A percentile compares a stretch with the other conserved stretches of the same genome.
Conservation (phyloP, 371 early-diverging fungal species). For the Parasitella parasitica region DNA sequence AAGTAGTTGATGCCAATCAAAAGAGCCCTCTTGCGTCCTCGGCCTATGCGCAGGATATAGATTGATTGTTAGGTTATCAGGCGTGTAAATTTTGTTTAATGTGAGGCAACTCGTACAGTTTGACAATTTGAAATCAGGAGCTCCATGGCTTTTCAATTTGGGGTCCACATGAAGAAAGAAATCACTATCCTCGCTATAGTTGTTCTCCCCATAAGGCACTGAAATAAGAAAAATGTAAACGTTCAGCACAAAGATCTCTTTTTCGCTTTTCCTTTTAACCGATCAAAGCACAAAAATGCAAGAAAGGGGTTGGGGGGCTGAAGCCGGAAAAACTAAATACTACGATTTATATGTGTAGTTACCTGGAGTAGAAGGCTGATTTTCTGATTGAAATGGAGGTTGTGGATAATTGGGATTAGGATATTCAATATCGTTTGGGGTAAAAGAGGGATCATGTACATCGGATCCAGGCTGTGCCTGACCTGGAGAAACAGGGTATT, state of each 20-base stretch:
- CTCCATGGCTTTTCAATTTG: slow-evolving; percentile 12
- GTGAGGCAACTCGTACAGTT: too few species aligned
- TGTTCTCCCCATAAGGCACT: slow-evolving; percentile 24
- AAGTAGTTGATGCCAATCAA: slow-evolving; percentile 94
- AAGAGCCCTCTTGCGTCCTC: slow-evolving; percentile 77
- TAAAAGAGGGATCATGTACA: slow-evolving; percentile 13
- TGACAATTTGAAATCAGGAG: slow-evolving; percentile 55
- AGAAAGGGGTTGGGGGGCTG: neutral
- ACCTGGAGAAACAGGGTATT: neutral
- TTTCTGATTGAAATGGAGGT: slow-evolving; percentile 22
- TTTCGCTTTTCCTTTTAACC: slow-evolving; percentile 11
- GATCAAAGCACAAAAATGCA: neutral
- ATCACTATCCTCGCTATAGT: slow-evolving; percentile 4
- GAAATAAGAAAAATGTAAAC: neutral
- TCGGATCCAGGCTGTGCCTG: slow-evolving; percentile 13
- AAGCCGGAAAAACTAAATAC: neutral
- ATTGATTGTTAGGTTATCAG: neutral
- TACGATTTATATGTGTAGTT: too few species aligned
- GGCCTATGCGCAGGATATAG: slow-evolving; percentile 15
- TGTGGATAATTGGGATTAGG: slow-evolving; percentile 28
- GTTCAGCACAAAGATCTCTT: neutral
- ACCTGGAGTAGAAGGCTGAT: slow-evolving; percentile 28
- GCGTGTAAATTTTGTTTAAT: too few species aligned
- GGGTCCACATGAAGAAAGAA: slow-evolving; percentile 37
- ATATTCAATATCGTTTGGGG: slow-evolving; percentile 7